Percentiles rank a stretch among this genome's conserved stretches.
These are phyloP conservation scores for Alternaria gaisen DNA, from an alignment of 2,329 filamentous ascomycete species.

Conservation along the genomic window DNA sequence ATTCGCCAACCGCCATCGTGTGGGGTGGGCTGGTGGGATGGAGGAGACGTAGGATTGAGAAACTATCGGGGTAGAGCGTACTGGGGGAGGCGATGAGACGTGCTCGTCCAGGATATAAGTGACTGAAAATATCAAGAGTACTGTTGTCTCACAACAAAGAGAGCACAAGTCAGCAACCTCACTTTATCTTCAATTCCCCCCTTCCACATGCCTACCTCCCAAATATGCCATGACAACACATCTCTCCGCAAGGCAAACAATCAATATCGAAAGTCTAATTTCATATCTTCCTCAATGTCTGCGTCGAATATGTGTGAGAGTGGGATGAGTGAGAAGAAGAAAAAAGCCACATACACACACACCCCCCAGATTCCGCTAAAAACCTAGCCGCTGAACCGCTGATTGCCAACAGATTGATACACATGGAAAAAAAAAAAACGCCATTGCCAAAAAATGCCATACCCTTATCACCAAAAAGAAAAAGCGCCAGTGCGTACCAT, in stretches of 20 bases:
- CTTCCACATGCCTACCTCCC: too few relatives aligned
- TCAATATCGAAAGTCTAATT: background rate
- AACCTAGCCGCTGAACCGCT: conserved; percentile 25
- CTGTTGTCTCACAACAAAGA: too few relatives aligned
- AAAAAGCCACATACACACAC: background rate
- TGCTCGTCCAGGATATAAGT: too few relatives aligned
- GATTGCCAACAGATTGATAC: conserved; percentile 12
- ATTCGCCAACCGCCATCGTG: background rate
- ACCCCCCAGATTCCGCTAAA: conserved; percentile 10
- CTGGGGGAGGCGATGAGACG: background rate
- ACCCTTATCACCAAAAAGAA: conserved; percentile 1
- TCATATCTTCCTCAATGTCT: background rate
- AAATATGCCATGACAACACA: background rate
- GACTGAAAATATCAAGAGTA: too few relatives aligned
- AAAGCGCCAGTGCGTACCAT: conserved; percentile 11
- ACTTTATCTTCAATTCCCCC: too few relatives aligned
- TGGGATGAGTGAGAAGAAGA: background rate
- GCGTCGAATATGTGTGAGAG: background rate
- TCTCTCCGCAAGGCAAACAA: background rate
- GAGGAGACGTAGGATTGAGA: background rate
- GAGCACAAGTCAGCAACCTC: too few relatives aligned
- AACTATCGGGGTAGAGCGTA: background rate
- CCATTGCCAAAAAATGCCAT: conserved; percentile 25
- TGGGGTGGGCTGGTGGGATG: background rate
- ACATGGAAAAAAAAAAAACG: conserved; percentile 1